A percentile compares a stretch with the other conserved stretches of the same genome.
Conservation (phyloP, 306 rosid genomes). For the Acacia acuminata region DNA sequence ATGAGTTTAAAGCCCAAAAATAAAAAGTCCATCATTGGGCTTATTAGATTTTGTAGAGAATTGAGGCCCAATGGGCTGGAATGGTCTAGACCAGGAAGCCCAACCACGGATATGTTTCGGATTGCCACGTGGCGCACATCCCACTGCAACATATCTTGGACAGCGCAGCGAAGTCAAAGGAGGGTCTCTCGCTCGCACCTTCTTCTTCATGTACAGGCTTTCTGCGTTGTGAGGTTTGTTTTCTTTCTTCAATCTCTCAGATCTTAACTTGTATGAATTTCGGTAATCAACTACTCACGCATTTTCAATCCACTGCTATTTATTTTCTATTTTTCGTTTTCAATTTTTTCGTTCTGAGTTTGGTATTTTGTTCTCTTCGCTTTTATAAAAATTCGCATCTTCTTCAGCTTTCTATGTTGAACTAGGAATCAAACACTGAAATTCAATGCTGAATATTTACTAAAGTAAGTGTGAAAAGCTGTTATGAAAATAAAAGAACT, state of each 20-base stretch:
- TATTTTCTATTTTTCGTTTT: neutral
- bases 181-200: neutral
- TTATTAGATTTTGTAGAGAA: neutral
- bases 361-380: neutral
- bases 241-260: neutral
- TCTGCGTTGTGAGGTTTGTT: neutral
- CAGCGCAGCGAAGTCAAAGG: neutral
- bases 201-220: neutral
- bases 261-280: neutral
- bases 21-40: neutral
- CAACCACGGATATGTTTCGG: no score
- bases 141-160: neutral
- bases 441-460: neutral
- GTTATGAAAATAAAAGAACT: neutral
- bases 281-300: no score
- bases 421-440: constrained; percentile 2
- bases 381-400: neutral
- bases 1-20: neutral
- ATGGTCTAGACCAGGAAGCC: neutral
- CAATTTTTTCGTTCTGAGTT: neutral
- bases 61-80: neutral
- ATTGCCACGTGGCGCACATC: neutral
- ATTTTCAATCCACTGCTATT: neutral
- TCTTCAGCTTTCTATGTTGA: neutral
- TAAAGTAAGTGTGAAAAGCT: neutral